These are phyloP conservation scores for Backusella australiensis DNA, from an alignment of 192 early-diverging fungal genomes.

Conservation along the genomic window DNA sequence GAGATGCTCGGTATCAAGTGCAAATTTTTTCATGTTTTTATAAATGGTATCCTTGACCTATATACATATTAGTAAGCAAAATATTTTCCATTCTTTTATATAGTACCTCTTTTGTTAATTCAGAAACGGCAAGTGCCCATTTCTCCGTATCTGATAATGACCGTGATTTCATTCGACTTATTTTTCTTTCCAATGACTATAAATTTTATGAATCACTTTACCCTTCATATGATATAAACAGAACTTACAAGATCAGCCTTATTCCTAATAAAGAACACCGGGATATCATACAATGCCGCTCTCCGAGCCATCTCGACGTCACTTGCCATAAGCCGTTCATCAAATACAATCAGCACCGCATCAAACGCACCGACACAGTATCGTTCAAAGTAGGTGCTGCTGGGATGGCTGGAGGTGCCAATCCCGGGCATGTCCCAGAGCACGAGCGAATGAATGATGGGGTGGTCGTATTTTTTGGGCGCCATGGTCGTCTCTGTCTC, in stretches of 20 bases:
- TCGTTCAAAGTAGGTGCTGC: constrained; percentile 17
- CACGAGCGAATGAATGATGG: constrained; percentile 13
- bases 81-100: too few relatives aligned
- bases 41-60: constrained; percentile 16
- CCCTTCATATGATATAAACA: neutral
- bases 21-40: constrained; percentile 12
- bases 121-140: neutral
- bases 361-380: constrained; percentile 22
- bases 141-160: neutral
- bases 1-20: constrained; percentile 10
- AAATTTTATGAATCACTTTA: too few relatives aligned
- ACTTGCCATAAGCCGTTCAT: constrained; percentile 21
- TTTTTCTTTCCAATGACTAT: constrained; percentile 5
- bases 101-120: constrained; percentile 1
- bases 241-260: constrained; percentile 20
- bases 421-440: constrained; percentile 32
- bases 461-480: constrained; percentile 14
- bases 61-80: too few relatives aligned
- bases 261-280: constrained; percentile 18
- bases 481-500: constrained; percentile 17
- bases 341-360: constrained; percentile 23
- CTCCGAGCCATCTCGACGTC: constrained; percentile 19
- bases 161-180: neutral
- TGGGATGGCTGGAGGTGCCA: constrained; percentile 18
- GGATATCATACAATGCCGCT: constrained; percentile 2